Conservation (phyloP, 106 monocot species). For the Platanthera zijinensis region DNA sequence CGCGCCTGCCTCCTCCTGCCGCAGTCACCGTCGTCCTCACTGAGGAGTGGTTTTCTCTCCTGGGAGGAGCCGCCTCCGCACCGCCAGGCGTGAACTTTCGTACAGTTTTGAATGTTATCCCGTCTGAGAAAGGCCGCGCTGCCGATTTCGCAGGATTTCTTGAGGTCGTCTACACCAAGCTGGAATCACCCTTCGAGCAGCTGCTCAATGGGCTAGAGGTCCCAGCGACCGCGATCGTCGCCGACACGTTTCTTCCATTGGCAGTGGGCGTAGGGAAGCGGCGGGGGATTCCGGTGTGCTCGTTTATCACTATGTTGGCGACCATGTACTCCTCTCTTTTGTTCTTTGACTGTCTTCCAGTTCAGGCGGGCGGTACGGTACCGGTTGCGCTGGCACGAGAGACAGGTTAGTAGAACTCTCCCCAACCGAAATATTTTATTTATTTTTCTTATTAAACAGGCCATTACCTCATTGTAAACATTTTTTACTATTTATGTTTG, state of each 20-base stretch:
- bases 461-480: too few relatives aligned
- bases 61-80: neutral
- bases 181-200: conserved; percentile 31
- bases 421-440: too few relatives aligned
- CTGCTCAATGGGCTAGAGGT: conserved; percentile 32
- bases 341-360: conserved; percentile 15
- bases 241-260: conserved; percentile 49
- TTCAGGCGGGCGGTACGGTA: too few relatives aligned
- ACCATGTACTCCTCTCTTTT: conserved; percentile 41
- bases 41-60: conserved; percentile 45
- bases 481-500: too few relatives aligned
- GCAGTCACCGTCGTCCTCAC: conserved; percentile 39
- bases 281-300: conserved; percentile 38
- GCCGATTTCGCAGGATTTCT: conserved; percentile 34
- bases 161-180: conserved; percentile 40
- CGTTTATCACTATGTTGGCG: conserved; percentile 50
- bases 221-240: conserved; percentile 27
- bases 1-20: conserved; percentile 12
- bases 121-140: conserved; percentile 44
- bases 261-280: conserved; percentile 26
- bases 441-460: too few relatives aligned
- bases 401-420: too few relatives aligned
- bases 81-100: conserved; percentile 16
- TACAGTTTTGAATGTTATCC: conserved; percentile 65
- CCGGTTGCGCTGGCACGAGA: too few relatives aligned